phyloP scores from a whole-genome alignment of 2,329 filamentous ascomycete species.

The Aspergillus luchuensis region DNA sequence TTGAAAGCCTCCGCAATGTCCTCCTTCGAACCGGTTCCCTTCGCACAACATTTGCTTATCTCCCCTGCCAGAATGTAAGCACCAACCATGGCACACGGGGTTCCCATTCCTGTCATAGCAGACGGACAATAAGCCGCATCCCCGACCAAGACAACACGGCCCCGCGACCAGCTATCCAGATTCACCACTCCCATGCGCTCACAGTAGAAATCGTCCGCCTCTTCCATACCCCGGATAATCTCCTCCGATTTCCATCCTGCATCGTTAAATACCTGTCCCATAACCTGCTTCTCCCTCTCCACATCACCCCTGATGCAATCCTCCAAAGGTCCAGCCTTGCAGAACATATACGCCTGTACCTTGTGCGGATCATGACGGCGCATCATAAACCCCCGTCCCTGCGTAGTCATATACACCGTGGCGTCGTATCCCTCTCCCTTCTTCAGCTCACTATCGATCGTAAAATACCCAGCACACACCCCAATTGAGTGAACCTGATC shows the following conservation, averaged over 20 bases:
- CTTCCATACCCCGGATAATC: slow-evolving; percentile 47
- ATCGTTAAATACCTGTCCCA: slow-evolving; percentile 44
- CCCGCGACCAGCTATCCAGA: slow-evolving; percentile 47
- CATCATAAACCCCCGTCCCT: slow-evolving; percentile 43
- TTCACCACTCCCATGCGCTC: slow-evolving; percentile 50
- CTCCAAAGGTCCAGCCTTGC: slow-evolving; percentile 29
- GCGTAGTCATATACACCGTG: slow-evolving; percentile 42
- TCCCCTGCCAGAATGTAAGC: slow-evolving; percentile 61
- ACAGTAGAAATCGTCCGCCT: slow-evolving; percentile 51
- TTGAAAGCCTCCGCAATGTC: slow-evolving; percentile 37
- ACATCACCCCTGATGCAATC: slow-evolving; percentile 30
- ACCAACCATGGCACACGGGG: slow-evolving; percentile 36
- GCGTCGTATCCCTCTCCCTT: slow-evolving; percentile 39
- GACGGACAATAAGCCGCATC: slow-evolving; percentile 42
- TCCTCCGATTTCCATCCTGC: slow-evolving; percentile 50
- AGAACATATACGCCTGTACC: slow-evolving; percentile 44
- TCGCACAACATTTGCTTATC: slow-evolving; percentile 29
- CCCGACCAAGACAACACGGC: slow-evolving; percentile 47
- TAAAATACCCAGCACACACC: slow-evolving; percentile 42
- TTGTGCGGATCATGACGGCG: slow-evolving; percentile 43
- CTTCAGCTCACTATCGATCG: slow-evolving; percentile 30
- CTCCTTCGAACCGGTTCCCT: slow-evolving; percentile 16
- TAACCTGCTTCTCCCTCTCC: slow-evolving; percentile 30
- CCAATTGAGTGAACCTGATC: slow-evolving; percentile 22
- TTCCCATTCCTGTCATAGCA: slow-evolving; percentile 39